Percentiles rank a stretch among this genome's conserved stretches.
Conservation (phyloP, 225 moss, liverwort and hornwort genomes). For the Neckera pumila region DNA sequence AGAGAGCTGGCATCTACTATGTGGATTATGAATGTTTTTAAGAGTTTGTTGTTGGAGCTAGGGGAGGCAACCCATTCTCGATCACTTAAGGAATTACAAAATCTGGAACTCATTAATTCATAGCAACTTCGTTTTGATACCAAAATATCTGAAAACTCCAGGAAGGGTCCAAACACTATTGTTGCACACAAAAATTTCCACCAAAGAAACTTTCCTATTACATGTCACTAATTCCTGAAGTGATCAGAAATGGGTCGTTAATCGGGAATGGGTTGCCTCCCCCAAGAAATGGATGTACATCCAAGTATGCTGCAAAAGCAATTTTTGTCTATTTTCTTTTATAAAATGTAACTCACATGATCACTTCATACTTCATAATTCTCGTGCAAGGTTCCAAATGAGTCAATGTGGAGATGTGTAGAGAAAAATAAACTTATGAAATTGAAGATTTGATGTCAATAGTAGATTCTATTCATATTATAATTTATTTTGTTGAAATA, state of each 20-base stretch:
- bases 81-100: no score
- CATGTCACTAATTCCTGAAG: no score
- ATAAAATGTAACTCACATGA: accelerated
- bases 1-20: neutral
- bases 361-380: no score
- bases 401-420: neutral
- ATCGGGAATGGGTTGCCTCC: no score
- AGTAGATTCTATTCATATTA: neutral
- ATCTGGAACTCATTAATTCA: no score
- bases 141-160: no score
- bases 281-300: accelerated
- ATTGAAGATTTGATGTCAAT: neutral
- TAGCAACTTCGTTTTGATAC: no score
- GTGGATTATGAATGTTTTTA: neutral
- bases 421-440: neutral
- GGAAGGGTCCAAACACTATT: no score
- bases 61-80: no score
- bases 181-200: no score
- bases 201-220: no score
- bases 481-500: neutral
- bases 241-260: no score
- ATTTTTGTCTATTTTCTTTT: neutral
- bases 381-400: neutral
- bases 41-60: neutral
- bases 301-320: accelerated